These are phyloP conservation scores for Hirschioporus abietinus DNA, from an alignment of 768 basidiomycete genomes.

Conservation along the genomic window DNA sequence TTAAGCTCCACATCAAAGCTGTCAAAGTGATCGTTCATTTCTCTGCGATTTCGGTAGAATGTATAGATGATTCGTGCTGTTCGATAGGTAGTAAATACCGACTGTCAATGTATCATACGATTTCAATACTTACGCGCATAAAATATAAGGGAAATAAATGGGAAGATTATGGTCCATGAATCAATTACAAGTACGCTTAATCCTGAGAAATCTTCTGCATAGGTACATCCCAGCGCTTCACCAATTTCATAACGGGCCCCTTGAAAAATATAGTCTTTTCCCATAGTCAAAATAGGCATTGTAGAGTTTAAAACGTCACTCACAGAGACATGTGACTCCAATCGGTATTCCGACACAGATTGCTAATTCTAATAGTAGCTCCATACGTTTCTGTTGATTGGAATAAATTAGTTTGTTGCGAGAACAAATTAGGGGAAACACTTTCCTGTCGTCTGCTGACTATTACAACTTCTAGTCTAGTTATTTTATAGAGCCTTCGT, in stretches of 20 bases:
- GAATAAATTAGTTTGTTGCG: not conserved
- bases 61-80: not conserved
- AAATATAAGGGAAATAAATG: too few species aligned
- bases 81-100: not conserved
- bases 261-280: not conserved
- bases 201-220: not conserved
- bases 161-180: too few species aligned
- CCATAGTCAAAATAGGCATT: not conserved
- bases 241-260: not conserved
- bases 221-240: not conserved
- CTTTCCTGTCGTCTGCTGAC: constrained; percentile 40
- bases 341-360: not conserved
- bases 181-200: not conserved
- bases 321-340: not conserved
- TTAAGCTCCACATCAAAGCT: not conserved
- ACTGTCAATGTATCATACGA: not conserved
- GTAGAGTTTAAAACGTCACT: not conserved
- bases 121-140: not conserved
- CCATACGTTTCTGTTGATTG: not conserved
- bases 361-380: not conserved
- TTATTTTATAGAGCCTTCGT: constrained; percentile 44
- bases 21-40: not conserved
- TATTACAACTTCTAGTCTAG: constrained; percentile 46
- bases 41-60: not conserved
- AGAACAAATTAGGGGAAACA: not conserved